Percentiles rank a stretch among this genome's conserved stretches.
These are phyloP conservation scores for Paraconiothyrium brasiliense DNA, from an alignment of 2,329 filamentous ascomycete species.

Conservation along the genomic window DNA sequence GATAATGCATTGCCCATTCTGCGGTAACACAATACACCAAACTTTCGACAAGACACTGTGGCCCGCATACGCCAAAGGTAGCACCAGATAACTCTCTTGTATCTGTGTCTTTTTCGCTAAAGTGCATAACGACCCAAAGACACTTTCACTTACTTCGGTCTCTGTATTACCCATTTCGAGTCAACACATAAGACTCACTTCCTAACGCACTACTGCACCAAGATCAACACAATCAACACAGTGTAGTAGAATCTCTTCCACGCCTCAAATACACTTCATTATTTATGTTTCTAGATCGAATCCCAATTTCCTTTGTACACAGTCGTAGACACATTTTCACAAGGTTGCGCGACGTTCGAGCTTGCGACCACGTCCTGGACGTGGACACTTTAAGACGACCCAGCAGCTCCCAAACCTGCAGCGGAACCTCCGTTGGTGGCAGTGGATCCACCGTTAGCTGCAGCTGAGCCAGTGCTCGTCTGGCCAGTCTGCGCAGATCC, in stretches of 20 bases:
- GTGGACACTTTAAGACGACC: constrained; percentile 1
- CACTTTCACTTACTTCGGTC: neutral
- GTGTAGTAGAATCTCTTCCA: neutral
- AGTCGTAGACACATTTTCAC: neutral
- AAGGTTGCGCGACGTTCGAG: neutral
- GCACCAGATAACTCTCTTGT: neutral
- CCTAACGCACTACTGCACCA: neutral
- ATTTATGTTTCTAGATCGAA: neutral
- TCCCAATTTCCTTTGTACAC: neutral
- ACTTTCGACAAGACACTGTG: neutral
- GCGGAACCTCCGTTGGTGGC: neutral
- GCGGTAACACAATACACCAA: neutral
- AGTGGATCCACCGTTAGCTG: neutral
- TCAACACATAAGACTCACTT: neutral
- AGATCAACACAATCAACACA: neutral
- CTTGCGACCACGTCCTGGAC: neutral
- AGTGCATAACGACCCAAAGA: neutral
- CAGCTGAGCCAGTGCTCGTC: neutral
- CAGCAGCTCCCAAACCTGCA: neutral
- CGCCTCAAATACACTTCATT: neutral
- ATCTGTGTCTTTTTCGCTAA: neutral
- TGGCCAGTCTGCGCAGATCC: neutral
- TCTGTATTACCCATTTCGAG: neutral
- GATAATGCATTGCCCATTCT: neutral
- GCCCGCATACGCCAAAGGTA: neutral